Base-by-base conservation (phyloP, 345 rosid species). In the Camelina sativa region DNA sequence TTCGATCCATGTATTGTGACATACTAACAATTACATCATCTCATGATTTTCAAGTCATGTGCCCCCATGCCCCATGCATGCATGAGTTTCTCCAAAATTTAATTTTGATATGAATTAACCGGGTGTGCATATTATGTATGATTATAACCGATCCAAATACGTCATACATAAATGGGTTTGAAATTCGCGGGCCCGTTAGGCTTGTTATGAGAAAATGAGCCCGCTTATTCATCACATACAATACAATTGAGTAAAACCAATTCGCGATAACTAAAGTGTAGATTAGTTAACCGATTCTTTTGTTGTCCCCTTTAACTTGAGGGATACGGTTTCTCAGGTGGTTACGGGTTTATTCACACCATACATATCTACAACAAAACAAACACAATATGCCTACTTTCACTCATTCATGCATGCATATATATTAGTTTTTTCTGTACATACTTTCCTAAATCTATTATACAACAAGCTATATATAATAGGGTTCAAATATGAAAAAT, bases 271-370 rank as follows among this genome's bases (percentile, higher is more conserved):
- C 46, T 6, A 12, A 30, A 30, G 40, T 56, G 40, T 53, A 30
- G 15, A 13, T 10, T 55, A 13, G 8, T 34, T 30, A n/a, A 57
- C 40, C 62, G 22, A 57, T 56, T 56, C 58, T 11, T 28, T 28
- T 28, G 30, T 28, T 43, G 16, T 43, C 6, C n/a, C 47, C 16
- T 11, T 43, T 46, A 46, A 46, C 50, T 46, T 44, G 19, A 44
- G 50, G 97, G 99, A 11, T 92, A 96, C 71, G 93, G 93, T 90
- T 17, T 89, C 96, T 30, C 93, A 86, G 83, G 92, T 25, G 28
- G 28, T 25, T 25, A 25, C 28, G 28, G 28, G 28, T 25, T 25
- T 25, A 25, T 25, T 25, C 28, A 25, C 28, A 25, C 3, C 28
- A 25, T 25, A 25, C 28, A 25, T 25, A 25, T 3, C 28, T 25